A percentile compares a stretch with the other conserved stretches of the same genome.
phyloP scores from a whole-genome alignment of 2,329 filamentous ascomycete species.

The Curvularia verruculosa region DNA sequence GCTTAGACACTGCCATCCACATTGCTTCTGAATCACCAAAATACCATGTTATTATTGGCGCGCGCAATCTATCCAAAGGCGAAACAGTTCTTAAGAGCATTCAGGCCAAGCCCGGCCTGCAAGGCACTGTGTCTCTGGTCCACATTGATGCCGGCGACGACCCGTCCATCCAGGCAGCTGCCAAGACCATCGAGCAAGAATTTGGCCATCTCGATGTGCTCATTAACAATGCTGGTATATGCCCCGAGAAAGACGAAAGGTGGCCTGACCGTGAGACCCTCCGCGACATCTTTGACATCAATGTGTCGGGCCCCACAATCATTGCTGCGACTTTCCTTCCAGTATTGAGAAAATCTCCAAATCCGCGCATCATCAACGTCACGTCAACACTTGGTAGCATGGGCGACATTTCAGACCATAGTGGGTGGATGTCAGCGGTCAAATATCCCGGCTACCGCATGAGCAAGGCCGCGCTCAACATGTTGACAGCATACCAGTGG shows the following conservation, averaged over 20 bases:
- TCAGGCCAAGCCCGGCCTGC: constrained; percentile 30
- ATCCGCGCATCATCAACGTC: constrained; percentile 47
- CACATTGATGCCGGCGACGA: constrained; percentile 48
- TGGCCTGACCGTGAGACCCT: constrained; percentile 27
- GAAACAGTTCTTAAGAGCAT: constrained; percentile 38
- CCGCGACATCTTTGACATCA: constrained; percentile 43
- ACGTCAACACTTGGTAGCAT: constrained; percentile 45
- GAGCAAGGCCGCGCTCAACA: constrained; percentile 47
- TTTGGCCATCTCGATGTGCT: constrained; percentile 71
- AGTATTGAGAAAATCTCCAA: constrained; percentile 40
- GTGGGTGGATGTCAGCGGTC: constrained; percentile 2
- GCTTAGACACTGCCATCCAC: constrained; percentile 41
- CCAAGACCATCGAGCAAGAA: constrained; percentile 38
- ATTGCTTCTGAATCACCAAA: constrained; percentile 33
- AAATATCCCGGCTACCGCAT: constrained; percentile 36
- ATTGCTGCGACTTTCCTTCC: constrained; percentile 43
- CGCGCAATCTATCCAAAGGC: constrained; percentile 42
- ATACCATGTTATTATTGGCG: constrained; percentile 48
- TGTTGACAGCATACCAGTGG: constrained; percentile 46
- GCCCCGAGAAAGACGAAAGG: constrained; percentile 20
- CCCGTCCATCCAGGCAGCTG: constrained; percentile 42
- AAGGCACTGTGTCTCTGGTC: constrained; percentile 41
- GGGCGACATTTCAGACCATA: constrained; percentile 24
- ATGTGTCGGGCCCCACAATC: constrained; percentile 45
- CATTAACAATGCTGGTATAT: constrained; percentile 81